Base-by-base conservation (phyloP, 805 yeast genomes). In the Yamadazyma tumulicola region DNA sequence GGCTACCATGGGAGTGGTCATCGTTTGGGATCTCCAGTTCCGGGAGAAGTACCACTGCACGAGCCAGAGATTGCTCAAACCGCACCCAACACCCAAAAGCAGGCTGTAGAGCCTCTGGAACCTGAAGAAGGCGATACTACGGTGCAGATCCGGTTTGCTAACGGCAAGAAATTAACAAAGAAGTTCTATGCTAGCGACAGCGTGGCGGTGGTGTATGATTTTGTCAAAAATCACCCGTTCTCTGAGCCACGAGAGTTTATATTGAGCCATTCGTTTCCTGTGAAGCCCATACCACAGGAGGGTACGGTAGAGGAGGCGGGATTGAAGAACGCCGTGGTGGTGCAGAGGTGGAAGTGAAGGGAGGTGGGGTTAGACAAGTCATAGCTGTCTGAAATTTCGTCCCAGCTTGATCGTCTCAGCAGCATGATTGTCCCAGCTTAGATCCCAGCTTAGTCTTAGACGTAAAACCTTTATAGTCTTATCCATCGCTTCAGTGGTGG, bases 1-100 rank as follows among this genome's bases (percentile, higher is more conserved):
- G 95, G 95, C 0, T 86, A 83, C 53, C 63, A 55, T 11, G 97
- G 97, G 3, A 51, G 60, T 2, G 97, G 98, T 13, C 81, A 80
- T 35, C 72, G 97, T 49, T 67, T 91, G 37, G 98, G 98, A 1
- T 81, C 94, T 1, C 93, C 94, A 2, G 82, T 85, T 14, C 93
- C 95, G 0, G 85, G 88, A 0, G 93, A 83, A 32, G 23, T 20
- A 9, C n/a, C n/a, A n/a, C n/a, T 85, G 78, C 22, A 48, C 60
- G 23, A 20, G 11, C 11, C 23, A 9, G 27, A 24, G 14, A 24
- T 8, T 12, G 27, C 27, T 7, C 16, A 13, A 12, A 12, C 17
- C 17, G 11, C 29, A 6, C 46, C 47, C 17, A 31, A 46, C 8
- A 34, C 53, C 6, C 13, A 47, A 45, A 14, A 50, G 41, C n/a